phyloP scores from a whole-genome alignment of 129 eudicot species.

The Pulicaria dysenterica region DNA sequence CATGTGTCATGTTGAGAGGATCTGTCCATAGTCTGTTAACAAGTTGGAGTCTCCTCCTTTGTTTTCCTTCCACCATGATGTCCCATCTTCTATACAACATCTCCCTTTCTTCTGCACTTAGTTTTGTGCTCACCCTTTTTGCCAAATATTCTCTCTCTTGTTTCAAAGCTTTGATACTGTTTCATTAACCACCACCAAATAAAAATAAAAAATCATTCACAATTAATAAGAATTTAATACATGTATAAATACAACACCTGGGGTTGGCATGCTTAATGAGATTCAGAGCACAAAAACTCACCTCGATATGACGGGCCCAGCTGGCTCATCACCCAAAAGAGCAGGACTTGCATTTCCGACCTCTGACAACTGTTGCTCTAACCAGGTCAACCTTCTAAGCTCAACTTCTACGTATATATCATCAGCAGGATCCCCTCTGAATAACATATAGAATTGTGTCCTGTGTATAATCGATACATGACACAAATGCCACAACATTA shows the following conservation, averaged over 20 bases:
- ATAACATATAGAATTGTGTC: slow-evolving; percentile 85
- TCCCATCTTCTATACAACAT: slow-evolving; percentile 80
- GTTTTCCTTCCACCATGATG: slow-evolving; percentile 77
- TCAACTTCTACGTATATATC: slow-evolving; percentile 93
- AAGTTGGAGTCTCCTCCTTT: slow-evolving; percentile 74
- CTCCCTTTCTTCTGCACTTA: slow-evolving; percentile 84
- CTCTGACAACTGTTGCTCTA: slow-evolving; percentile 86
- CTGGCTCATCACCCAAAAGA: slow-evolving; percentile 91
- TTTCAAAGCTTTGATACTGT: slow-evolving; percentile 85
- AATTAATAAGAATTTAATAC: neutral
- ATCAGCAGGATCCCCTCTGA: slow-evolving; percentile 87
- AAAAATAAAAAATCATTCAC: neutral
- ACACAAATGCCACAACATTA: slow-evolving; percentile 96
- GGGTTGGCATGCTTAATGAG: no score
- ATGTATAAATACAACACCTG: neutral
- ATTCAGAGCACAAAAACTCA: slow-evolving; percentile 28
- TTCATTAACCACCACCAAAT: neutral
- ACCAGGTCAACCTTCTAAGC: slow-evolving; percentile 86
- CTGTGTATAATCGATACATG: slow-evolving; percentile 91
- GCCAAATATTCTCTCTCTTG: slow-evolving; percentile 96
- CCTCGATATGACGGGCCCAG: slow-evolving; percentile 80
- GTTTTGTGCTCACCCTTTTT: slow-evolving; percentile 78
- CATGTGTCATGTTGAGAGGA: slow-evolving; percentile 78
- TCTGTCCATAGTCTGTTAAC: slow-evolving; percentile 89
- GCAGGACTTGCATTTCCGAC: slow-evolving; percentile 99